These are phyloP conservation scores for Blastobotrys buckinghamii DNA, from an alignment of 1,139 yeast genomes.

Conservation along the genomic window DNA sequence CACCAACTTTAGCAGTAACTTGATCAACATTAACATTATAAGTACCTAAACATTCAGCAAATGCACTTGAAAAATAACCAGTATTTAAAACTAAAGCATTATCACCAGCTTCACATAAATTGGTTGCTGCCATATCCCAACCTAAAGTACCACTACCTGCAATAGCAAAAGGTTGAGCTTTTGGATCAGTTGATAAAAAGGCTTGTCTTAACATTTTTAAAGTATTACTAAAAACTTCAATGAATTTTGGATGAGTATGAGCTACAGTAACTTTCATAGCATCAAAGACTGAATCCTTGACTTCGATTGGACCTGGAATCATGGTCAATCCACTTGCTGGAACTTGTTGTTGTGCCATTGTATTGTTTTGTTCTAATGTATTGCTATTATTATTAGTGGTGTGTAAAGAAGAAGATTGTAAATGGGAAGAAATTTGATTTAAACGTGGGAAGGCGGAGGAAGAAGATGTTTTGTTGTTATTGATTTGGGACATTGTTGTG, in stretches of 20 bases:
- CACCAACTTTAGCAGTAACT: slow-evolving; percentile 61
- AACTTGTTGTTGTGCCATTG: slow-evolving; percentile 17
- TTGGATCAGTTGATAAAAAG: slow-evolving; percentile 61
- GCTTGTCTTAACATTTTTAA: slow-evolving; percentile 63
- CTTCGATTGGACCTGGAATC: slow-evolving; percentile 94
- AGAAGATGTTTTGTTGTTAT: too few species aligned
- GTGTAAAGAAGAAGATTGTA: slow-evolving; percentile 6
- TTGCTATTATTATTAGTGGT: not conserved
- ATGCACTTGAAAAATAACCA: slow-evolving; percentile 86
- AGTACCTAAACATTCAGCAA: slow-evolving; percentile 69
- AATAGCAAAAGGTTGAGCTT: slow-evolving; percentile 71
- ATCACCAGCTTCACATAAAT: slow-evolving; percentile 54
- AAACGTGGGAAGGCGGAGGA: slow-evolving; percentile 11
- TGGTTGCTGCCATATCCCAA: slow-evolving; percentile 86
- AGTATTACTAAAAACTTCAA: slow-evolving; percentile 63
- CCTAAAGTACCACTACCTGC: slow-evolving; percentile 95
- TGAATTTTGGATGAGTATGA: slow-evolving; percentile 87
- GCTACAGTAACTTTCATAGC: slow-evolving; percentile 89
- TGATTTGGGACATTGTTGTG: not conserved
- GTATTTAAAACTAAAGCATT: slow-evolving; percentile 78
- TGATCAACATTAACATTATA: slow-evolving; percentile 70
- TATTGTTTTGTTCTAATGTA: not conserved
- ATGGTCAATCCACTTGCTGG: slow-evolving; percentile 37
- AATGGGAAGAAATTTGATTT: slow-evolving; percentile 12
- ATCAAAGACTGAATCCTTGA: slow-evolving; percentile 70